Conservation (phyloP, 768 basidiomycete species). For the Rhodocollybia butyracea region DNA sequence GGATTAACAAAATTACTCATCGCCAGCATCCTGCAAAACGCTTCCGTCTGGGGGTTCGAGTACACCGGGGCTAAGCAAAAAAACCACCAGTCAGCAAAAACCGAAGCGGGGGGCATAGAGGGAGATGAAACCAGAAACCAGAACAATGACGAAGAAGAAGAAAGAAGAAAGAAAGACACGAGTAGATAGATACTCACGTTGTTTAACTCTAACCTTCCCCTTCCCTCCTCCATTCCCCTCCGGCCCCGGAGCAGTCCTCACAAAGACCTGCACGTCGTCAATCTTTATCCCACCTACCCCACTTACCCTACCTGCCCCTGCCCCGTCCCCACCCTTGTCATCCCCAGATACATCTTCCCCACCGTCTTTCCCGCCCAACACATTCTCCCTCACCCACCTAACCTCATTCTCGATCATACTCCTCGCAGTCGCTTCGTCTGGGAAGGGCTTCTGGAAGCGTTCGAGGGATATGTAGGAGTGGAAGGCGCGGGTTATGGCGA, state of each 20-base stretch:
- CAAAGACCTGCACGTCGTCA: slow-evolving; percentile 15
- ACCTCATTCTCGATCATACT: slow-evolving; percentile 55
- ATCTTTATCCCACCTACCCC: slow-evolving; percentile 14
- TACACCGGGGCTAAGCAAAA: slow-evolving; percentile 60
- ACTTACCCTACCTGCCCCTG: too few species aligned
- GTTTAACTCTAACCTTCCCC: neutral
- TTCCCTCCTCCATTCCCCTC: slow-evolving; percentile 1
- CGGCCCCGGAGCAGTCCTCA: slow-evolving; percentile 10
- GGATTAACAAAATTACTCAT: slow-evolving; percentile 52
- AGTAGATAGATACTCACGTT: too few species aligned
- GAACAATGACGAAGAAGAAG: too few species aligned
- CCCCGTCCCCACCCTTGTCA: too few species aligned
- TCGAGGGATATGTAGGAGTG: slow-evolving; percentile 69
- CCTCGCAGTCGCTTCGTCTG: slow-evolving; percentile 49
- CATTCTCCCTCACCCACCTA: slow-evolving; percentile 64
- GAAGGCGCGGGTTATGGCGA: slow-evolving; percentile 88
- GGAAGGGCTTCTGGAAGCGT: slow-evolving; percentile 52
- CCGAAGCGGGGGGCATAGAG: too few species aligned
- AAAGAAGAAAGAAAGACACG: too few species aligned
- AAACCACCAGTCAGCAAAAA: too few species aligned
- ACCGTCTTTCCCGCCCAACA: too few species aligned
- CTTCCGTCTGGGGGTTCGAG: slow-evolving; percentile 85
- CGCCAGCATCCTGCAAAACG: slow-evolving; percentile 77
- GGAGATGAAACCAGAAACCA: too few species aligned
- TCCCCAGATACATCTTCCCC: too few species aligned